phyloP scores from a whole-genome alignment of 2,329 filamentous ascomycete genomes.

The Colletotrichum sp. region DNA sequence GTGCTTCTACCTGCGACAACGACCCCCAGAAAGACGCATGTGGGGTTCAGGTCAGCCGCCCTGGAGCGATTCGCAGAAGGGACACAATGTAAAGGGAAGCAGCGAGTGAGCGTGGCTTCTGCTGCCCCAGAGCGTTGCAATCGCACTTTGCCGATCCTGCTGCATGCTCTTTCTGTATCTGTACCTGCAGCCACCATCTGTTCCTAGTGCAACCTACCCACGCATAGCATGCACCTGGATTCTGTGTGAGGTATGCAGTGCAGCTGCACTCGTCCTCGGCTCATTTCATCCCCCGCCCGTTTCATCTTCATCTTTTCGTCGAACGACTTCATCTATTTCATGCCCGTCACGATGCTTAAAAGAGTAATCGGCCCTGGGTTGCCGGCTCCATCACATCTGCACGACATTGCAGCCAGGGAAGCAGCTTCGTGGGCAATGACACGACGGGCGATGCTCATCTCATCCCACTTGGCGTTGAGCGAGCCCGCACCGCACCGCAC shows the following conservation, averaged over 20 bases:
- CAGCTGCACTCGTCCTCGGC: slow-evolving; percentile 4
- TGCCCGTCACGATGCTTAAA: background rate
- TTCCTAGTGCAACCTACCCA: background rate
- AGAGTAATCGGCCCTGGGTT: background rate
- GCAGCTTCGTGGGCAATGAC: background rate
- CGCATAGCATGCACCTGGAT: background rate
- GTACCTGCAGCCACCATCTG: slow-evolving; percentile 6
- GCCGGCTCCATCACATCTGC: background rate
- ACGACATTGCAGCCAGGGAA: slow-evolving; percentile 14
- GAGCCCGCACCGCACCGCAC: background rate
- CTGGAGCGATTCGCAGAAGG: background rate
- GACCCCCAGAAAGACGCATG: background rate
- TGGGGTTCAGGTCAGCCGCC: slow-evolving; percentile 9
- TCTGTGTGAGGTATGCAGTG: background rate
- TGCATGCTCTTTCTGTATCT: background rate
- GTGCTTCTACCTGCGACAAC: slow-evolving; percentile 4
- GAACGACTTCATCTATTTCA: background rate
- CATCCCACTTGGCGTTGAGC: background rate
- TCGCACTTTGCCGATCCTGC: background rate
- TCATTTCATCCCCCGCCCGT: slow-evolving; percentile 8
- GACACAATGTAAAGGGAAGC: background rate
- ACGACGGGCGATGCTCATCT: background rate
- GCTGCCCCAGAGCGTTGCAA: background rate
- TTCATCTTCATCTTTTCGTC: slow-evolving; percentile 13
- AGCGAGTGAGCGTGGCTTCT: background rate